Evolutionary conservation across 345 rosid species (phyloP), one percentile per base, ranked within the genome.

Genomic region (Streptanthus diversifolius): DNA sequence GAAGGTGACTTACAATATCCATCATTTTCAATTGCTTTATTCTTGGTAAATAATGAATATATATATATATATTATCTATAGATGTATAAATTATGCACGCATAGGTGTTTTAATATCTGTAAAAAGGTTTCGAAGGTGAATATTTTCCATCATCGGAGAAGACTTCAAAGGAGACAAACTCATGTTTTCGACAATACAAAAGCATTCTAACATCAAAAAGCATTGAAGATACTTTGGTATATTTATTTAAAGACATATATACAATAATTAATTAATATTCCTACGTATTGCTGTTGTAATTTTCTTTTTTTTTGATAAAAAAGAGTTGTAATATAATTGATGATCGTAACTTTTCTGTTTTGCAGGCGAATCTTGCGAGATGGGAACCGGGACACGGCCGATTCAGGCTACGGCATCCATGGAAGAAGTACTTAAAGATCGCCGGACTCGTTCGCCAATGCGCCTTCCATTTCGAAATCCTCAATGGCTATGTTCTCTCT

Each of bases 321-420:
- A 49, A 48, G 7, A 3, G 30, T 49, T 11, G 8, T 24, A 51
- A 5, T 51, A 12, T 53, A 61, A 37, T 40, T 17, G 15, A 60
- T 37, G 8, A 53, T 66, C 12, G 49, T 3, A 30, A 45, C 24
- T 8, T 47, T 29, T 62, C 27, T 66, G 6, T 8, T 47, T n/a
- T 27, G 33, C 75, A 89, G 98, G 97, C 88, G 33, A 87, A 90
- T 76, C 86, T 86, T 63, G 93, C 98, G 1, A 83, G 85, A 74
- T 93, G 96, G 98, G 97, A 93, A 61, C 97, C 97, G 5, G 73
- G 82, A 0, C 97, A 86, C 58, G 97, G 98, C 0, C 77, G 71
- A n/a, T 90, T 93, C 79, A 53, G 68, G 49, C 77, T 86, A 67
- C 66, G 87, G 5, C 93, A 90, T 72, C 96, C 98, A 0, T 93